Base-by-base conservation (phyloP, 306 rosid genomes). In the Vicia villosa region DNA sequence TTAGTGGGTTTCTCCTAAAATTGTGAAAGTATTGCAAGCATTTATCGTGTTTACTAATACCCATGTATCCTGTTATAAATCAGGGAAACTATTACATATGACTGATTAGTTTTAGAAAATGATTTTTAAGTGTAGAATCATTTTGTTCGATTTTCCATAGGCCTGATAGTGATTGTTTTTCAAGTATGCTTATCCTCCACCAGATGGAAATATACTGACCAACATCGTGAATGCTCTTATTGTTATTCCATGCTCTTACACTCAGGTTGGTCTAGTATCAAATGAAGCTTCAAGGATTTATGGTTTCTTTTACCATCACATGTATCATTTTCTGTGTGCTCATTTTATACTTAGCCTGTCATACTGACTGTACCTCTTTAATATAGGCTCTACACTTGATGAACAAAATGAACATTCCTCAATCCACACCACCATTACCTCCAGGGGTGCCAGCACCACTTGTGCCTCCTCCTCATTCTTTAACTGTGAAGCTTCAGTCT, bases 341-440 rank as follows among this genome's bases (percentile, higher is more conserved):
- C 46, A 2, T 77, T 42, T 50, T 79, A 28, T 60, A n/a, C 58
- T 22, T 69, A 74, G 47, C n/a, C 38, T 3, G 13, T 72, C 70
- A 24, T 69, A 69, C 72, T 52, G 19, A 73, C 87, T 46, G 64
- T 64, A 50, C 63, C 77, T 38, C 68, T 66, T 36, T 24, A 60
- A 63, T 68, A 54, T 76, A 93, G 97, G 98, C 90, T 77, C 82
- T 90, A 71, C 97, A 94, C 82, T 79, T 94, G 77, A 94, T 94
- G 98, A 94, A 94, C 85, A 94, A 90, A 86, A 90, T 94, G 98
- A 87, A 88, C 76, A 90, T 90, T 70, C 98, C 98, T 55, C 86
- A 88, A 68, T 96, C 97, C 50, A 86, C 91, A 66, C 98, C 97
- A 56, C 98, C 97, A 38, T 84, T 94, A 45, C 98, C 98, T 70